Conservation (phyloP, 2,329 filamentous ascomycete genomes). For the Pseudopithomyces maydicus region DNA sequence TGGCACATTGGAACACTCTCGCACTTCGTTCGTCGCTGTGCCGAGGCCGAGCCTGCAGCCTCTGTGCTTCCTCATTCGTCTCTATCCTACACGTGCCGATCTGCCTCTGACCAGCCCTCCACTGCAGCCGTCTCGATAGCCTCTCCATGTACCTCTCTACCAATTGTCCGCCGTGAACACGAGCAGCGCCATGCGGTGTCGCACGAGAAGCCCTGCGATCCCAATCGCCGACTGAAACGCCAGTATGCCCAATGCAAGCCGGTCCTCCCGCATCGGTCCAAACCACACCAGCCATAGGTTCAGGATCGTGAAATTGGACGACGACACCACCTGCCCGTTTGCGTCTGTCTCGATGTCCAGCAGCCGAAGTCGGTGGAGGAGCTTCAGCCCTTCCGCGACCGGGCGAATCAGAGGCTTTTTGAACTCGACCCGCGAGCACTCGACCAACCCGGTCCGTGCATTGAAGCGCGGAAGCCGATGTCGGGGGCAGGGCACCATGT, state of each 20-base stretch:
- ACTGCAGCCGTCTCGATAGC: background rate
- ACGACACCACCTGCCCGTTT: constrained; percentile 74
- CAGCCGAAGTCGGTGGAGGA: constrained; percentile 71
- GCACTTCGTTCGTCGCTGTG: too few species aligned
- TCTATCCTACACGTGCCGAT: constrained; percentile 1
- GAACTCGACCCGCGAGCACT: constrained; percentile 81
- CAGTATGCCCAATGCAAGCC: constrained; percentile 78
- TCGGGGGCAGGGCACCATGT: constrained; percentile 86
- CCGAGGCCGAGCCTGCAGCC: constrained; percentile 1
- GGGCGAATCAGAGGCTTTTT: constrained; percentile 70
- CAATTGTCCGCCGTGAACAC: constrained; percentile 89
- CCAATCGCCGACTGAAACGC: constrained; percentile 78
- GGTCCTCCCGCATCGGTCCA: constrained; percentile 86
- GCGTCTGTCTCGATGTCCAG: constrained; percentile 71
- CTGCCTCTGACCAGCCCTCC: background rate
- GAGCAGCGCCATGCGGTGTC: constrained; percentile 83
- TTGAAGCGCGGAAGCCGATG: constrained; percentile 92
- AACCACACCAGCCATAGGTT: constrained; percentile 98
- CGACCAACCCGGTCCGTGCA: constrained; percentile 78
- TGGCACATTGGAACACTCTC: background rate
- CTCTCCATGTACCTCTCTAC: constrained; percentile 20
- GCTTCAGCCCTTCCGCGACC: constrained; percentile 66
- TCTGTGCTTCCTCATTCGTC: background rate
- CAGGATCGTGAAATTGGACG: constrained; percentile 87
- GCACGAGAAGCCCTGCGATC: constrained; percentile 79